Evolutionary conservation across 352 stramenopile species (phyloP).

Genomic region (Pythium phragmitis): DNA sequence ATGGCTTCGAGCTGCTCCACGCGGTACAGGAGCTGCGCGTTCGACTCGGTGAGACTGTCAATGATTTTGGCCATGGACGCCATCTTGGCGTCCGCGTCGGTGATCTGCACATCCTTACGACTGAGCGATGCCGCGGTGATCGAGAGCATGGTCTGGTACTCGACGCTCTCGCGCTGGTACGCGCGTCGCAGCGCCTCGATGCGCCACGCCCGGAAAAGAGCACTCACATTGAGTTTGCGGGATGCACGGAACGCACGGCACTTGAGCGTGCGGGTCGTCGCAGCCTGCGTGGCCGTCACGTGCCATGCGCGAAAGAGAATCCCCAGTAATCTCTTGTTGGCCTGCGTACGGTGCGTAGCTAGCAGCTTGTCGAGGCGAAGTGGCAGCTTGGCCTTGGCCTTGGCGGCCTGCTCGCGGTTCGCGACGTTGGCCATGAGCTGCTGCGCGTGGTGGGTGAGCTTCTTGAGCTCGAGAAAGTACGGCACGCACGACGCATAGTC

Average conservation of each 20-base stretch:
- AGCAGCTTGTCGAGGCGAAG: conserved; percentile 46
- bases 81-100: conserved; percentile 60
- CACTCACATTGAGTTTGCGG: conserved; percentile 50
- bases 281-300: conserved; percentile 28
- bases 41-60: conserved; percentile 76
- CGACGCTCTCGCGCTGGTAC: conserved; percentile 73
- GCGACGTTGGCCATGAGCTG: conserved; percentile 48
- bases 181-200: conserved; percentile 64
- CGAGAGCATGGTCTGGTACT: conserved; percentile 83
- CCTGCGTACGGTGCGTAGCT: conserved; percentile 14
- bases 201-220: conserved; percentile 70
- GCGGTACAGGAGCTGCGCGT: conserved; percentile 58
- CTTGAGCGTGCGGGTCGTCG: conserved; percentile 62
- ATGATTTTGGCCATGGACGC: conserved; percentile 75
- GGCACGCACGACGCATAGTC: conserved; percentile 39
- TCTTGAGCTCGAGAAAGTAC: conserved; percentile 71
- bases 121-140: conserved; percentile 71
- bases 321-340: conserved; percentile 24
- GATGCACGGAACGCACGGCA: conserved; percentile 54
- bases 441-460: conserved; percentile 48
- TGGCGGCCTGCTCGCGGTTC: conserved; percentile 45
- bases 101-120: conserved; percentile 73
- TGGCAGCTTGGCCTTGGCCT: conserved; percentile 42
- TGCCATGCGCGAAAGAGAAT: conserved; percentile 55
- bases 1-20: conserved; percentile 66